phyloP scores from a whole-genome alignment of 805 yeast genomes.

The Hanseniaspora lachancei region DNA sequence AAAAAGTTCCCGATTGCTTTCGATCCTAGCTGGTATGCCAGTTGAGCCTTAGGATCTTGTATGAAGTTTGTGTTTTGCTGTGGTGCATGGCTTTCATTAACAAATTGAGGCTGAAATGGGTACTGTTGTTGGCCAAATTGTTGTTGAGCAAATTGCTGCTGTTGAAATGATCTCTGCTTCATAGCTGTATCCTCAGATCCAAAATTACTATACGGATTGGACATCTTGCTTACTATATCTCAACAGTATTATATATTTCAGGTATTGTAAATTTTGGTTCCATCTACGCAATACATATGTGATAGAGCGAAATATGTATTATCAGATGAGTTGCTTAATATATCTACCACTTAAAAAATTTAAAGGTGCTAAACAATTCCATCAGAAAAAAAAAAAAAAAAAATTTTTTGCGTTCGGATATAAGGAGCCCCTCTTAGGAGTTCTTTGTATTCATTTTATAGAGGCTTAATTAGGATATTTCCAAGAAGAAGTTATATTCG shows the following conservation, averaged over 20 bases:
- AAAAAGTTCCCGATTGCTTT: constrained; percentile 44
- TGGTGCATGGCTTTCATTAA: constrained; percentile 12
- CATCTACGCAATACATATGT: too few species aligned
- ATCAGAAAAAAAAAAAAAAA: background rate
- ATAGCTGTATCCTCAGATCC: background rate
- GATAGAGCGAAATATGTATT: too few species aligned
- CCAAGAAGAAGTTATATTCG: too few species aligned
- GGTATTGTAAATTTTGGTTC: too few species aligned
- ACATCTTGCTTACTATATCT: background rate
- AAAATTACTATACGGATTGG: constrained; percentile 9
- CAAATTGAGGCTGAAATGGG: background rate
- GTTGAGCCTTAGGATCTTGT: constrained; percentile 64
- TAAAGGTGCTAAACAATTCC: too few species aligned
- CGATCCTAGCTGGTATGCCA: constrained; percentile 82
- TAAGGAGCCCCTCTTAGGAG: too few species aligned
- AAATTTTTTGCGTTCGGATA: background rate
- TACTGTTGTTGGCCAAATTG: too few species aligned
- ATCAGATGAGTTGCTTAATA: too few species aligned
- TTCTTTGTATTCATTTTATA: background rate
- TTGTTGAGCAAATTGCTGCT: background rate
- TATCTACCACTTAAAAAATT: too few species aligned
- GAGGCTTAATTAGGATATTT: background rate
- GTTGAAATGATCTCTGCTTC: constrained; percentile 3
- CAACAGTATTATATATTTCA: too few species aligned
- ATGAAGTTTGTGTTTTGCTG: constrained; percentile 30